These are phyloP conservation scores for Mucor plumbeus DNA, from an alignment of 371 early-diverging fungal genomes.

Conservation along the genomic window DNA sequence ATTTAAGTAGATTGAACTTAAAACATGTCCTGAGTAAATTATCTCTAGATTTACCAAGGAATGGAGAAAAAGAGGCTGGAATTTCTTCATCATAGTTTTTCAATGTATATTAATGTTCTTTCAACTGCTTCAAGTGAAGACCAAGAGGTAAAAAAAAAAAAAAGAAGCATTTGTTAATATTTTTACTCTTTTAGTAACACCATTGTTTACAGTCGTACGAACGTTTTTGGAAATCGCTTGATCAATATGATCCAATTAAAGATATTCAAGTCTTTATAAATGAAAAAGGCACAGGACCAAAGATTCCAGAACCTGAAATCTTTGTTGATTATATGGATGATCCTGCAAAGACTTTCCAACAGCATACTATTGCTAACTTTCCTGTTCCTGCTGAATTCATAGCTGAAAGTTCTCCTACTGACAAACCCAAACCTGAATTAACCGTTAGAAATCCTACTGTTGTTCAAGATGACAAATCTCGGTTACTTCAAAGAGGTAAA, in stretches of 20 bases:
- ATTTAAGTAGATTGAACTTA: neutral
- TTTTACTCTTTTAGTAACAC: neutral
- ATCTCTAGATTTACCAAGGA: constrained; percentile 71
- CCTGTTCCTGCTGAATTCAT: constrained; percentile 20
- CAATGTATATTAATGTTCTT: constrained; percentile 87
- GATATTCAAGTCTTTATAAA: constrained; percentile 78
- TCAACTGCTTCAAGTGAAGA: constrained; percentile 84
- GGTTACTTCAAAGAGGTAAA: constrained; percentile 2
- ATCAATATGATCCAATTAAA: constrained; percentile 69
- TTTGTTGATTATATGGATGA: constrained; percentile 53
- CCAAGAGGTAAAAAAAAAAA: constrained; percentile 70
- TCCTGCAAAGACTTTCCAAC: constrained; percentile 48
- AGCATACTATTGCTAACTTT: constrained; percentile 40
- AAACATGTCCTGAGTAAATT: neutral
- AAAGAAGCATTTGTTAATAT: neutral
- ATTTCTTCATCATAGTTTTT: constrained; percentile 76
- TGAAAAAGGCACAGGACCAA: constrained; percentile 76
- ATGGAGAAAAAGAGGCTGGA: constrained; percentile 92
- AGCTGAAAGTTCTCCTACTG: constrained; percentile 14
- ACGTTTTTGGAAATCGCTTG: constrained; percentile 70
- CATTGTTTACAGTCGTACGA: constrained; percentile 70
- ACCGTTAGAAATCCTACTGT: constrained; percentile 24
- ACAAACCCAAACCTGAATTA: constrained; percentile 19
- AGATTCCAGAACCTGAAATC: constrained; percentile 52
- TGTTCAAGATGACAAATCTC: neutral